Base-by-base conservation (phyloP, 2,329 filamentous ascomycete genomes). In the Penicillium sp. region DNA sequence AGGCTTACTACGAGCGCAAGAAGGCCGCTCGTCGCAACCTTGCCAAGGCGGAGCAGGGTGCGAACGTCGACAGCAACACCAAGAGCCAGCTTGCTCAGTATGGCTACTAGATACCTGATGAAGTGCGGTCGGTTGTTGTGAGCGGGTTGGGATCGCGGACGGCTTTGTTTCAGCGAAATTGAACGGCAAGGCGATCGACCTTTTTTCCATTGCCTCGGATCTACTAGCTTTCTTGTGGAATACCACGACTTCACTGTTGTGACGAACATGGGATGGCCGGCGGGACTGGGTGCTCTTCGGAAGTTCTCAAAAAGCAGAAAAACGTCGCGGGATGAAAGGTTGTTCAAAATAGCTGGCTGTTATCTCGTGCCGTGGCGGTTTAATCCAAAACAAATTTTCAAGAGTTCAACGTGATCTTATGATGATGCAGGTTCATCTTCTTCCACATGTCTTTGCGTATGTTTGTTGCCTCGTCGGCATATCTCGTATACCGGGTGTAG, bases 1-100 rank as follows among this genome's bases (percentile, higher is more conserved):
- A 88, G 67, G 93, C 93, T 75, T 98, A 96, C 88, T 97, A 97
- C 85, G 91, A 95, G 84, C 90, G 91, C 84, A 98, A 97, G 93
- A 95, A 95, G 89, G 84, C 89, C 66, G 88, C 88, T 67, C 83
- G 87, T 75, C 88, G 87, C 83, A 89, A 95, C 81, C 80, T 96
- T 68, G 81, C 85, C 66, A 88, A 95, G 74, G 91, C 92, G 68
- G 87, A 95, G 86, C 92, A 92, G 87, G 88, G 81, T 76, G 89
- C 90, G 66, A 85, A 83, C 74, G 84, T 92, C 76, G 86, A 92
- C 79, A 79, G 82, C 74, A 90, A 93, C 84, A 89, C 87, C 75
- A 83, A 86, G 78, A 81, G 87, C 81, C 86, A 93, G 78, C 87
- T 97, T 74, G 88, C 88, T 78, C 79, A 85, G 71, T 89, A 82